phyloP scores from a whole-genome alignment of 805 yeast genomes.

The Metschnikowia santaceciliae region DNA sequence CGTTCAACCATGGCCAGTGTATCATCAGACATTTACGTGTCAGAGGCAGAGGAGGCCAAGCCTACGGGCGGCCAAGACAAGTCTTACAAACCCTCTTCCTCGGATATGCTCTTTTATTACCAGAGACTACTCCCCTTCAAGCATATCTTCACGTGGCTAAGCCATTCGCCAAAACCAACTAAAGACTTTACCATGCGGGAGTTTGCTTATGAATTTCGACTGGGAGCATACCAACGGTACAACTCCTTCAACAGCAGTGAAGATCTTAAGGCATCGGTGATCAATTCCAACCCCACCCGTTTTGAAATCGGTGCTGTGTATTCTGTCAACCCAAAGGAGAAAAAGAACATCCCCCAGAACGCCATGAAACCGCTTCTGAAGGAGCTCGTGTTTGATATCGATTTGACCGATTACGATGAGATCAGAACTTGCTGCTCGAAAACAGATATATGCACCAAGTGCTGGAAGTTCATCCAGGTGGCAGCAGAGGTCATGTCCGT shows the following conservation, averaged over 20 bases:
- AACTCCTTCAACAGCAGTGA: slow-evolving; percentile 64
- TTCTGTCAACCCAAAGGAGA: slow-evolving; percentile 78
- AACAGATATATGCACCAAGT: slow-evolving; percentile 77
- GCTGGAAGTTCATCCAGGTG: slow-evolving; percentile 89
- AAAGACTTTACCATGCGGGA: slow-evolving; percentile 84
- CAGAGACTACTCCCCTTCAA: slow-evolving; percentile 71
- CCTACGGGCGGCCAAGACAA: slow-evolving; percentile 3
- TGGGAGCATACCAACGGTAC: slow-evolving; percentile 89
- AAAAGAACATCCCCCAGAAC: slow-evolving; percentile 69
- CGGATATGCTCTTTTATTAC: slow-evolving; percentile 73
- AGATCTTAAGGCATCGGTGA: slow-evolving; percentile 76
- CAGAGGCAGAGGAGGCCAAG: slow-evolving; percentile 1
- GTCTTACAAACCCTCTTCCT: slow-evolving; percentile 36
- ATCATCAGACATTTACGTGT: slow-evolving; percentile 1
- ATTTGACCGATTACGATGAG: slow-evolving; percentile 94
- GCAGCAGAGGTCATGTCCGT: slow-evolving; percentile 73
- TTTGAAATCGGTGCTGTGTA: slow-evolving; percentile 95
- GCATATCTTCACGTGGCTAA: slow-evolving; percentile 81
- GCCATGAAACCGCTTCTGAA: slow-evolving; percentile 79
- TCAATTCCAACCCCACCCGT: slow-evolving; percentile 74
- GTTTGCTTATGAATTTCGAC: slow-evolving; percentile 83
- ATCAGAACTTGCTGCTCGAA: slow-evolving; percentile 90
- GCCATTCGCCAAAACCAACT: slow-evolving; percentile 74
- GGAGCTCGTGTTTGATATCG: slow-evolving; percentile 94
- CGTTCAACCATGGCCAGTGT: not conserved